These are phyloP conservation scores for Leavenworthia alabamica DNA, from an alignment of 345 rosid genomes.

Conservation along the genomic window DNA sequence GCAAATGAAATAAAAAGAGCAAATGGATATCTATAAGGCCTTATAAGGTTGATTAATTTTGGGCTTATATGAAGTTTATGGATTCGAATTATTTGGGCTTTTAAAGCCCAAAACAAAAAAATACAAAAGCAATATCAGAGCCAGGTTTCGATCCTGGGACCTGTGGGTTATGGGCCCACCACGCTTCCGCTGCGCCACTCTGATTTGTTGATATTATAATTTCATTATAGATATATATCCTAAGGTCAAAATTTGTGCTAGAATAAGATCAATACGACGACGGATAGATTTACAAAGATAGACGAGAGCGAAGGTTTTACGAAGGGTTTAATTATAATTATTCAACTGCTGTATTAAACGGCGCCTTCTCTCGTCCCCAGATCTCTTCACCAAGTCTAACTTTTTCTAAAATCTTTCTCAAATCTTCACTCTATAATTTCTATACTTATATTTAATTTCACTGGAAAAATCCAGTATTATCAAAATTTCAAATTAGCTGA, in stretches of 20 bases:
- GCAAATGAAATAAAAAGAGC: too few relatives aligned
- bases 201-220: slow-evolving; percentile 4
- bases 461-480: too few relatives aligned
- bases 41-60: too few relatives aligned
- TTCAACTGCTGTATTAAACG: slow-evolving; percentile 29
- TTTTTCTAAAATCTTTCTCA: not conserved
- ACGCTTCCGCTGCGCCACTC: slow-evolving; percentile 72
- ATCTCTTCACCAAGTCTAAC: not conserved
- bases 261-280: too few relatives aligned
- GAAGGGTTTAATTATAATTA: slow-evolving; percentile 40
- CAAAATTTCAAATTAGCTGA: too few relatives aligned
- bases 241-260: too few relatives aligned
- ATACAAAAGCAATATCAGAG: slow-evolving; percentile 5
- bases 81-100: not conserved
- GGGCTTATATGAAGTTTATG: not conserved
- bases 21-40: too few relatives aligned
- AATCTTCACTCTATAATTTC: too few relatives aligned
- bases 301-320: slow-evolving; percentile 25
- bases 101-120: not conserved
- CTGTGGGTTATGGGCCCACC: slow-evolving; percentile 62
- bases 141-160: slow-evolving; percentile 78
- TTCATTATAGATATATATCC: too few relatives aligned
- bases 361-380: slow-evolving; percentile 12
- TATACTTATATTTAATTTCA: too few relatives aligned
- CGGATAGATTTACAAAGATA: too few relatives aligned